Percentiles rank a stretch among this genome's conserved stretches.
phyloP scores from a whole-genome alignment of 805 yeast species.

The Kuraishia floccosa region DNA sequence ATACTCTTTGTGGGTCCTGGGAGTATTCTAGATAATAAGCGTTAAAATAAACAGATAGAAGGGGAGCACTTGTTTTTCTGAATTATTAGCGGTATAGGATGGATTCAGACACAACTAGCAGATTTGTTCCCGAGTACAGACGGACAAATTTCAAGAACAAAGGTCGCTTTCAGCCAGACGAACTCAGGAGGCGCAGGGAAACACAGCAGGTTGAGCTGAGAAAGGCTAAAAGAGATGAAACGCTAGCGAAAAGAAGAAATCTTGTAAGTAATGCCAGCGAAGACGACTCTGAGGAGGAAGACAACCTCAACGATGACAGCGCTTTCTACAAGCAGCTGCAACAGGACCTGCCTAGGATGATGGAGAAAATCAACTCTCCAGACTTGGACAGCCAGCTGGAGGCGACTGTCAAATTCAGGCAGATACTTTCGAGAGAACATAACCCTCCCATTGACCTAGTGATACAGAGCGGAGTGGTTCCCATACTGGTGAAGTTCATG shows the following conservation, averaged over 20 bases:
- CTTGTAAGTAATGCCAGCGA: slow-evolving; percentile 34
- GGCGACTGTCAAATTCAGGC: slow-evolving; percentile 90
- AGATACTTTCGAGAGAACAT: slow-evolving; percentile 84
- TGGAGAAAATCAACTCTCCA: slow-evolving; percentile 64
- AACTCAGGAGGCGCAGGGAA: slow-evolving; percentile 95
- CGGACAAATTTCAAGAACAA: slow-evolving; percentile 93
- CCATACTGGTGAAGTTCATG: slow-evolving; percentile 83
- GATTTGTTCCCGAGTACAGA: slow-evolving; percentile 95
- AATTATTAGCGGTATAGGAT: too few species aligned
- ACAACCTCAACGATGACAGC: slow-evolving; percentile 34
- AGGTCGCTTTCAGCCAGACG: slow-evolving; percentile 89
- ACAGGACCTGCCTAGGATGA: slow-evolving; percentile 74
- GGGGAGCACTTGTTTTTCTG: too few species aligned
- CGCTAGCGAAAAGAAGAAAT: slow-evolving; percentile 87
- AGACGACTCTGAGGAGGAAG: slow-evolving; percentile 35
- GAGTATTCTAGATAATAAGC: too few species aligned
- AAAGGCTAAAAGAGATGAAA: slow-evolving; percentile 94
- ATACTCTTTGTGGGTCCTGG: too few species aligned
- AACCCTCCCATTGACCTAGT: slow-evolving; percentile 95
- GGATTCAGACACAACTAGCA: slow-evolving; percentile 68
- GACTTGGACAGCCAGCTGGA: slow-evolving; percentile 73
- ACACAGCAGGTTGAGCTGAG: slow-evolving; percentile 94
- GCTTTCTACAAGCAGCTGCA: slow-evolving; percentile 36
- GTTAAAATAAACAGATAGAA: too few species aligned
- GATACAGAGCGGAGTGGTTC: slow-evolving; percentile 88